Conservation (phyloP, 1,139 yeast genomes). For the Diutina siamensis region DNA sequence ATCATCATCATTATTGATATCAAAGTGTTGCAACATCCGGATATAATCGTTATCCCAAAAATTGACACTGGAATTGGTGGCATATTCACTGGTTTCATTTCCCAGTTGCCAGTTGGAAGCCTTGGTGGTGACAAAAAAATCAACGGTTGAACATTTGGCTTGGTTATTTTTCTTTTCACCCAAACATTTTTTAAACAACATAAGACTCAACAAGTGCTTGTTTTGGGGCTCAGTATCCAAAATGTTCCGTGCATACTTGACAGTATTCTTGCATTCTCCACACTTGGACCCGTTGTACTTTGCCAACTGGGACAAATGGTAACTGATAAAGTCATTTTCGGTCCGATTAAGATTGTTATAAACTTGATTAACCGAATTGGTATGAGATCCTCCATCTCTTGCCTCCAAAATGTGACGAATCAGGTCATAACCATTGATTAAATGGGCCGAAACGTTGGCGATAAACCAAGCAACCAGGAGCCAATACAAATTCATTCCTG, state of each 20-base stretch:
- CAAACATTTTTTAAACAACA: slow-evolving; percentile 27
- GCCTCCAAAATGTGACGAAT: background rate
- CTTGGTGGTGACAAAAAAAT: slow-evolving; percentile 29
- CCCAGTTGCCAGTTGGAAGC: slow-evolving; percentile 10
- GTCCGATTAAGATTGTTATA: background rate
- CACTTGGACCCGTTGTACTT: slow-evolving; percentile 23
- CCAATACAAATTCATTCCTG: too few relatives aligned
- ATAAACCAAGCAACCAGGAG: background rate
- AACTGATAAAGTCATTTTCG: slow-evolving; percentile 24
- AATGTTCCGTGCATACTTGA: slow-evolving; percentile 20
- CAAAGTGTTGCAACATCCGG: slow-evolving; percentile 22
- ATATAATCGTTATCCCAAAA: slow-evolving; percentile 31
- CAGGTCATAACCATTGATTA: slow-evolving; percentile 4
- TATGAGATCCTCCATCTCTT: background rate
- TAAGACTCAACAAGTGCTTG: slow-evolving; percentile 24
- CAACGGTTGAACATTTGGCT: slow-evolving; percentile 22
- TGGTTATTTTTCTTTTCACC: slow-evolving; percentile 20
- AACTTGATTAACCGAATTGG: background rate
- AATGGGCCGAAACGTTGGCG: background rate
- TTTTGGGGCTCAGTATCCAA: slow-evolving; percentile 21
- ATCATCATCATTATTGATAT: background rate
- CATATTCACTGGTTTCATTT: background rate
- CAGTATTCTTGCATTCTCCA: slow-evolving; percentile 25
- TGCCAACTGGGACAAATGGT: slow-evolving; percentile 15
- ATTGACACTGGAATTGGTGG: slow-evolving; percentile 15